Conservation (phyloP, 1,284 basidiomycete species). For the Rhodotorula sp. region DNA sequence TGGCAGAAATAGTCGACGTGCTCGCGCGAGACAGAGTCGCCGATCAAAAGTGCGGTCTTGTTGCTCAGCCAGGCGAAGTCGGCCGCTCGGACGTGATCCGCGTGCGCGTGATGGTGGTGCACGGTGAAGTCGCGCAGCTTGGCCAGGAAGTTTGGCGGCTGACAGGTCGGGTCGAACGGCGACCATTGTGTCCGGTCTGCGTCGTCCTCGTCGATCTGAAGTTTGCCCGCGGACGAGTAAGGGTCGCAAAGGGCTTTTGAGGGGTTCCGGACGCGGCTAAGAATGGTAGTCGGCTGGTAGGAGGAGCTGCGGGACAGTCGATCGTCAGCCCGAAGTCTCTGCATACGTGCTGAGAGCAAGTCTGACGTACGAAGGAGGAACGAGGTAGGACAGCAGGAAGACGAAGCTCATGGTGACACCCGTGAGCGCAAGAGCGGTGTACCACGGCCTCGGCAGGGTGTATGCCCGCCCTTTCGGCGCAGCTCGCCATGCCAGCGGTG, state of each 20-base stretch:
- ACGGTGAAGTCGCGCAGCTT: slow-evolving; percentile 23
- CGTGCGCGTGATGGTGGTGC: slow-evolving; percentile 7
- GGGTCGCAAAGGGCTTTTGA: slow-evolving; percentile 39
- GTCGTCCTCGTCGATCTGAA: slow-evolving; percentile 42
- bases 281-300: slow-evolving; percentile 9
- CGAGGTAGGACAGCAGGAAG: slow-evolving; percentile 29
- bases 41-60: slow-evolving; percentile 52
- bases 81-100: neutral
- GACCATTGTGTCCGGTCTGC: slow-evolving; percentile 44
- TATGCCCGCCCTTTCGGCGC: slow-evolving; percentile 24
- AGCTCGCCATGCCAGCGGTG: slow-evolving; percentile 11
- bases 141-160: slow-evolving; percentile 29
- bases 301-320: slow-evolving; percentile 1
- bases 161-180: slow-evolving; percentile 38
- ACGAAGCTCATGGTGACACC: slow-evolving; percentile 23
- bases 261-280: slow-evolving; percentile 20
- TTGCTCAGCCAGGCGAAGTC: slow-evolving; percentile 48
- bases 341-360: neutral
- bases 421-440: slow-evolving; percentile 23
- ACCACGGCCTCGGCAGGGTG: slow-evolving; percentile 27
- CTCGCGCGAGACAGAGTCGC: slow-evolving; percentile 51
- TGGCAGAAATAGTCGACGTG: slow-evolving; percentile 52
- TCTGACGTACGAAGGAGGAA: slow-evolving; percentile 13
- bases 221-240: slow-evolving; percentile 38
- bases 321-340: neutral